Evolutionary conservation across 2,329 filamentous ascomycete species (phyloP).

Genomic region (Zelopaecilomyces penicillatus): DNA sequence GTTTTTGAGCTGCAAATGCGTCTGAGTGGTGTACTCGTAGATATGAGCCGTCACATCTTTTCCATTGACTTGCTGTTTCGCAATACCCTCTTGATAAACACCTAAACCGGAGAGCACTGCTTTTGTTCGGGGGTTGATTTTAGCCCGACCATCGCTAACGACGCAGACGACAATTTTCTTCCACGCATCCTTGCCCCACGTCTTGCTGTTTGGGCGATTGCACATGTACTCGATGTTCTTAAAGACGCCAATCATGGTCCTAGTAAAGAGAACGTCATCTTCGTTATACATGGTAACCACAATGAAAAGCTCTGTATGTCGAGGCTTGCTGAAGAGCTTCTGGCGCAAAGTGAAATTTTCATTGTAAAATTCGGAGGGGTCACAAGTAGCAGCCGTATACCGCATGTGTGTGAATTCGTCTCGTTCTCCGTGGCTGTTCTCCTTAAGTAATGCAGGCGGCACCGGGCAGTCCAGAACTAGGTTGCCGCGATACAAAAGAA

Average conservation of each 20-base stretch:
- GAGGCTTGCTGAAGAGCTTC: slow-evolving; percentile 81
- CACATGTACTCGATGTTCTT: slow-evolving; percentile 99
- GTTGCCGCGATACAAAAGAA: slow-evolving; percentile 94
- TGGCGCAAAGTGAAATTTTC: slow-evolving; percentile 89
- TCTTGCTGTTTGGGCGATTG: slow-evolving; percentile 84
- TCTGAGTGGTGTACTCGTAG: slow-evolving; percentile 89
- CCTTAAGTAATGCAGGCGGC: slow-evolving; percentile 76
- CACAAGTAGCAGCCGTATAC: slow-evolving; percentile 91
- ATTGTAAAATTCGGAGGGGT: slow-evolving; percentile 79
- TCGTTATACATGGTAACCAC: slow-evolving; percentile 99
- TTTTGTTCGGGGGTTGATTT: slow-evolving; percentile 88
- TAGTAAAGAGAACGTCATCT: slow-evolving; percentile 89
- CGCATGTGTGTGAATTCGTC: slow-evolving; percentile 90
- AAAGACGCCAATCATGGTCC: slow-evolving; percentile 93
- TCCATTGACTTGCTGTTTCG: slow-evolving; percentile 93
- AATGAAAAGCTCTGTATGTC: slow-evolving; percentile 92
- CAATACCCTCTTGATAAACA: slow-evolving; percentile 96
- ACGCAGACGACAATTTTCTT: slow-evolving; percentile 99
- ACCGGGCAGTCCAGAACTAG: slow-evolving; percentile 95
- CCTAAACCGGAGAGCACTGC: slow-evolving; percentile 88
- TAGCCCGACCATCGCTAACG: slow-evolving; percentile 91
- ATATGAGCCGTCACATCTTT: slow-evolving; percentile 97
- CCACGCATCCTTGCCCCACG: slow-evolving; percentile 97
- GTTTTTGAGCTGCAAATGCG: slow-evolving; percentile 82
- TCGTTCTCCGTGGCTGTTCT: slow-evolving; percentile 83